Percentiles rank a stretch among this genome's conserved stretches.
Evolutionary conservation across 768 basidiomycete species (phyloP).

Genomic region (Suillus subalutaceus): DNA sequence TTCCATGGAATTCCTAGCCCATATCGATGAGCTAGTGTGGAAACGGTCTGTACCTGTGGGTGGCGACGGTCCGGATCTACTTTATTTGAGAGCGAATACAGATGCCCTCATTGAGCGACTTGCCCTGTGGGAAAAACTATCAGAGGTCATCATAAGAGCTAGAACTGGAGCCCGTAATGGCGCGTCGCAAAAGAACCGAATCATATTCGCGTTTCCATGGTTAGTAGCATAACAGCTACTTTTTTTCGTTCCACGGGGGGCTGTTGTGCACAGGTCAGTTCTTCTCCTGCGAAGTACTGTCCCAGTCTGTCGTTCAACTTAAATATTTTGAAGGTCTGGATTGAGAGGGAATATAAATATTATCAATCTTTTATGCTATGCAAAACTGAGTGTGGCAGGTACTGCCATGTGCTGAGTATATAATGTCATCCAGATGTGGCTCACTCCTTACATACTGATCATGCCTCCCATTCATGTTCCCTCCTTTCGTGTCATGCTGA

Average conservation of each 20-base stretch:
- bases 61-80: conserved; percentile 12
- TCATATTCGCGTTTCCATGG: background rate
- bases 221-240: too few relatives aligned
- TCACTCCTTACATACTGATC: too few relatives aligned
- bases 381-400: too few relatives aligned
- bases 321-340: too few relatives aligned
- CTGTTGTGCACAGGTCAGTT: background rate
- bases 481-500: background rate
- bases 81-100: conserved; percentile 30
- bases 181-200: background rate
- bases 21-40: conserved; percentile 34
- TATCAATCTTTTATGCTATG: too few relatives aligned
- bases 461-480: background rate
- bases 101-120: conserved; percentile 28
- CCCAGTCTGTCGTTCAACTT: too few relatives aligned
- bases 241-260: background rate
- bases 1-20: conserved; percentile 27
- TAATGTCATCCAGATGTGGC: background rate
- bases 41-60: conserved; percentile 19
- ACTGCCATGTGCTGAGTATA: too few relatives aligned
- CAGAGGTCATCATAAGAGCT: conserved; percentile 16
- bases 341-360: too few relatives aligned
- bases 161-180: background rate
- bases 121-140: conserved; percentile 32
- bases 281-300: background rate